phyloP scores from a whole-genome alignment of 805 yeast species.

The Lipomyces lipofer region DNA sequence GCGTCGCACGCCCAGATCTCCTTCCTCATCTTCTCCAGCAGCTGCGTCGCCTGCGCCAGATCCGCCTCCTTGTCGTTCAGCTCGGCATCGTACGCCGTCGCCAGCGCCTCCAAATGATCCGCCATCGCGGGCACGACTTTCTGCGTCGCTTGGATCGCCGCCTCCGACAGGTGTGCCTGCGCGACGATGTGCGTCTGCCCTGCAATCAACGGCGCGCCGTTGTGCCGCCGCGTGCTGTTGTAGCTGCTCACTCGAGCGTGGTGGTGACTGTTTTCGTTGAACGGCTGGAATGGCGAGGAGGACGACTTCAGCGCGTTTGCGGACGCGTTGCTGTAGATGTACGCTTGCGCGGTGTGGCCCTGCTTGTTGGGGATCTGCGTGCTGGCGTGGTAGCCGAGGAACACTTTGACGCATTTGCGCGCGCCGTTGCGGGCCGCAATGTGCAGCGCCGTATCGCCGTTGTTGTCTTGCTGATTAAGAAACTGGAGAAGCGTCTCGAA shows the following conservation, averaged over 20 bases:
- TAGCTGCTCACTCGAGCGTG: conserved; percentile 1
- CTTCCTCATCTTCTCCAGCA: conserved; percentile 45
- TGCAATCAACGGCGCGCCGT: not conserved
- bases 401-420: conserved; percentile 45
- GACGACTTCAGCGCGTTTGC: conserved; percentile 4
- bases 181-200: conserved; percentile 6
- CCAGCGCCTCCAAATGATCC: conserved; percentile 41
- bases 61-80: conserved; percentile 57
- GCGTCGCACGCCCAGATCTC: conserved; percentile 44
- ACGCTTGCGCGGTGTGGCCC: conserved; percentile 45
- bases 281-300: conserved; percentile 7
- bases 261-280: not conserved
- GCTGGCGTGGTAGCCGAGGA: conserved; percentile 52
- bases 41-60: conserved; percentile 48
- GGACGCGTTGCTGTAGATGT: conserved; percentile 29
- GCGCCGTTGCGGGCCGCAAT: conserved; percentile 65
- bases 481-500: conserved; percentile 52
- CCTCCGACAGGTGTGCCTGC: conserved; percentile 50
- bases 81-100: conserved; percentile 55
- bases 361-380: conserved; percentile 46
- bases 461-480: conserved; percentile 71
- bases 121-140: conserved; percentile 44
- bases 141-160: conserved; percentile 56
- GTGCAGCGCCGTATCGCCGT: conserved; percentile 85
- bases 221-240: not conserved